Percentiles rank a stretch among this genome's conserved stretches.
These are phyloP conservation scores for Friedmanniomyces endolithicus DNA, from an alignment of 495 filamentous ascomycete species.

Conservation along the genomic window DNA sequence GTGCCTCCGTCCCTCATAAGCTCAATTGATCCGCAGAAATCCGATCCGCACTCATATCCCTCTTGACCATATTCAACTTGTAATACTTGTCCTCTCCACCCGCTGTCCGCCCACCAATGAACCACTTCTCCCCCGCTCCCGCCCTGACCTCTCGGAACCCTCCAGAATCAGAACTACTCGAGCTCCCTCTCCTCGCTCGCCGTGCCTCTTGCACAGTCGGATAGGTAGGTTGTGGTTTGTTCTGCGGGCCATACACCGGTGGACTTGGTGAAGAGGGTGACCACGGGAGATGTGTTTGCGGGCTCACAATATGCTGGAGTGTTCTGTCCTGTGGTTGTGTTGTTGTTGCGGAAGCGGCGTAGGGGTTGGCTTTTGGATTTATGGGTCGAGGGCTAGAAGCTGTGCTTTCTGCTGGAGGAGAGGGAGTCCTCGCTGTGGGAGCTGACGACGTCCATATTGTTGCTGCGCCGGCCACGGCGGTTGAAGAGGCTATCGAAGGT, in stretches of 20 bases:
- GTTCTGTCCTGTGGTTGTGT: slow-evolving; percentile 4
- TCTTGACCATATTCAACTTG: slow-evolving; percentile 51
- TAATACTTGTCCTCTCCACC: slow-evolving; percentile 80
- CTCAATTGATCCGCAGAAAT: slow-evolving; percentile 52
- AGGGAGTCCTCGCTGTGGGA: slow-evolving; percentile 9
- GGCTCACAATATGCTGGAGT: slow-evolving; percentile 20
- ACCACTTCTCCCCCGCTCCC: slow-evolving; percentile 67
- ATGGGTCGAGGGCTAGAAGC: slow-evolving; percentile 12
- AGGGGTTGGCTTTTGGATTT: slow-evolving; percentile 8
- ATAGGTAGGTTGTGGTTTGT: slow-evolving; percentile 17
- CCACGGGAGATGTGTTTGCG: slow-evolving; percentile 26
- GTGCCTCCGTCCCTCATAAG: no score
- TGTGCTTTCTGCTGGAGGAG: slow-evolving; percentile 8
- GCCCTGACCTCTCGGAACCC: slow-evolving; percentile 66
- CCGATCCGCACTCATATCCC: slow-evolving; percentile 45
- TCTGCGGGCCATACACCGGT: slow-evolving; percentile 14
- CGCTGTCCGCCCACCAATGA: slow-evolving; percentile 78
- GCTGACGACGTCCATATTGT: slow-evolving; percentile 17
- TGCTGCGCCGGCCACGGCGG: slow-evolving; percentile 33
- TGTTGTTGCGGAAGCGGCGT: slow-evolving; percentile 12
- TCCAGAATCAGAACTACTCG: slow-evolving; percentile 52
- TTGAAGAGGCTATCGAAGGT: slow-evolving; percentile 27
- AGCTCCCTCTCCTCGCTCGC: slow-evolving; percentile 51
- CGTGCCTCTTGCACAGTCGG: slow-evolving; percentile 33
- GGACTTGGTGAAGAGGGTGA: slow-evolving; percentile 19